A percentile compares a stretch with the other conserved stretches of the same genome.
Evolutionary conservation across 1,284 basidiomycete species (phyloP).

Genomic region (Austroboletus rostrupii): DNA sequence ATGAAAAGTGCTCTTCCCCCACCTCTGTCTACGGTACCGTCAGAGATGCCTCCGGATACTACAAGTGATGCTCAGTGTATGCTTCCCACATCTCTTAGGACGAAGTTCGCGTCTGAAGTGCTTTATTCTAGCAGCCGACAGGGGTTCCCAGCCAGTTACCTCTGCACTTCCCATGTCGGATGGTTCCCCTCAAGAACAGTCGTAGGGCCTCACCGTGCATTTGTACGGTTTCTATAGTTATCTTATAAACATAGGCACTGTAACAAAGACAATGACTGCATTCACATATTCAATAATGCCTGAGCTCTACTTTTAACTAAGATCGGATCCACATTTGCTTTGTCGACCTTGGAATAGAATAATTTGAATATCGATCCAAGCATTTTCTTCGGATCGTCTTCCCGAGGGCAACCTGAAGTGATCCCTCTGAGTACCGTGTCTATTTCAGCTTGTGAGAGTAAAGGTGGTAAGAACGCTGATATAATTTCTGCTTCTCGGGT

Average conservation of each 20-base stretch:
- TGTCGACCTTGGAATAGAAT: constrained; percentile 61
- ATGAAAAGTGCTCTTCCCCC: constrained; percentile 67
- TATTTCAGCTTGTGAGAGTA: constrained; percentile 51
- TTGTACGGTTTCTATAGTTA: constrained; percentile 1
- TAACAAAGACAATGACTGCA: not conserved
- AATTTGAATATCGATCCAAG: constrained; percentile 53
- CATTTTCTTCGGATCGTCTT: constrained; percentile 35
- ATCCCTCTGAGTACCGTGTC: constrained; percentile 46
- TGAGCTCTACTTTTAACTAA: constrained; percentile 52
- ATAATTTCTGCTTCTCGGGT: constrained; percentile 52
- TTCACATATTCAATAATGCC: constrained; percentile 32
- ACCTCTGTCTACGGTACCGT: constrained; percentile 7
- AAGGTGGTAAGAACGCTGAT: constrained; percentile 53
- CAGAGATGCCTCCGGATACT: not conserved
- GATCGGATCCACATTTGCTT: constrained; percentile 50
- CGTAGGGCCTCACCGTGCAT: not conserved
- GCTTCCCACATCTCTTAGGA: constrained; percentile 5
- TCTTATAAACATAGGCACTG: constrained; percentile 1
- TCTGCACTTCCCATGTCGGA: not conserved
- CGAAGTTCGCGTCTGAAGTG: constrained; percentile 3
- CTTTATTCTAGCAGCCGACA: constrained; percentile 4
- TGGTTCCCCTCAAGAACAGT: not conserved
- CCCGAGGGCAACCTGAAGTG: constrained; percentile 30
- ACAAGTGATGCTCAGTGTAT: constrained; percentile 11
- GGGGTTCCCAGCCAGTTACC: not conserved